These are phyloP conservation scores for Urtica urens DNA, from an alignment of 306 rosid genomes.

Conservation along the genomic window DNA sequence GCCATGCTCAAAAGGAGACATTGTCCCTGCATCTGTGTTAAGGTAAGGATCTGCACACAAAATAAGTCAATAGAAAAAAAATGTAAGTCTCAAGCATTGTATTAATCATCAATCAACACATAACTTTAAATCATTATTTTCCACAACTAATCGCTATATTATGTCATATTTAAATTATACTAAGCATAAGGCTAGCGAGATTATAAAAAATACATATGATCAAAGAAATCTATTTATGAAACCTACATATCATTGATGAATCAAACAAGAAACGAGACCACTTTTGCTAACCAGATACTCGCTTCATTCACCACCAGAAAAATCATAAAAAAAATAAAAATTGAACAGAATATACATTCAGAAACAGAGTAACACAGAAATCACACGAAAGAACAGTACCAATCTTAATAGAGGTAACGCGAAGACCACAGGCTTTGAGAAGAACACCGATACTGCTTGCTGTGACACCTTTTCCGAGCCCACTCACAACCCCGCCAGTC, in stretches of 20 bases:
- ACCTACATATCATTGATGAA: no score
- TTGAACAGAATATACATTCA: not conserved
- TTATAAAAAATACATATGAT: no score
- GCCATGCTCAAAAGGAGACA: conserved; percentile 88
- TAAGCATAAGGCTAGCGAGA: no score
- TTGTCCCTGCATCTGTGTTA: conserved; percentile 82
- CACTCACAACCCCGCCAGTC: conserved; percentile 94
- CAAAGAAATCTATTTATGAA: no score
- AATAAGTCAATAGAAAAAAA: no score
- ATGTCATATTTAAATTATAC: no score
- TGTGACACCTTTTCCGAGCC: conserved; percentile 89
- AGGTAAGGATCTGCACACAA: conserved; percentile 62
- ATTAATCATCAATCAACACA: no score
- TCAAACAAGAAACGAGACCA: no score
- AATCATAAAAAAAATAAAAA: not conserved
- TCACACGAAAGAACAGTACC: conserved; percentile 31
- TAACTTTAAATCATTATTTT: no score
- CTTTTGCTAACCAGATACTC: no score
- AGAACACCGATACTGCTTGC: conserved; percentile 77
- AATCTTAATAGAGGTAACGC: conserved; percentile 79
- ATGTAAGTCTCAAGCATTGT: conserved; percentile 9
- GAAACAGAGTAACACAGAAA: conserved; percentile 4
- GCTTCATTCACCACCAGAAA: no score
- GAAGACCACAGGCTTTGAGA: conserved; percentile 76
- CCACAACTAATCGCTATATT: no score